Evolutionary conservation across 768 basidiomycete genomes (phyloP).

Genomic region (Tricholomella constricta): DNA sequence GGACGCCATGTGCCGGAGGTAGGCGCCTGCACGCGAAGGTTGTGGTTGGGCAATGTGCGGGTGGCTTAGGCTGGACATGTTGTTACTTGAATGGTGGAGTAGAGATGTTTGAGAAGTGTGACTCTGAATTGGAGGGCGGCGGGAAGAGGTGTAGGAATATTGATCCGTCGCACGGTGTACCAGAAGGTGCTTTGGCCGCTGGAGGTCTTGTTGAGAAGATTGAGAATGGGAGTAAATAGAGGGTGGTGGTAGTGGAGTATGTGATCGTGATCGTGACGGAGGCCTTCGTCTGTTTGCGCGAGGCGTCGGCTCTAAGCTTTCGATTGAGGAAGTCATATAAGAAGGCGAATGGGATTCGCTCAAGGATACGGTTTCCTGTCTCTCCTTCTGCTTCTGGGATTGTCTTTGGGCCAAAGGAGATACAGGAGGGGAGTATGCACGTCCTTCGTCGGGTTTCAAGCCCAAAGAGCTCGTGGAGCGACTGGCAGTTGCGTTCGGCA

Average conservation of each 20-base stretch:
- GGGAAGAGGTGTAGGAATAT: constrained; percentile 9
- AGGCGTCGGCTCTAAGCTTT: constrained; percentile 33
- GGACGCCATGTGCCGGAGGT: constrained; percentile 77
- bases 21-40: constrained; percentile 61
- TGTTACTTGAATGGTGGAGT: constrained; percentile 21
- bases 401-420: constrained; percentile 32
- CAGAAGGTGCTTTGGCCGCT: constrained; percentile 11
- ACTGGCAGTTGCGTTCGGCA: constrained; percentile 40
- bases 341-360: constrained; percentile 29
- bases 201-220: constrained; percentile 9
- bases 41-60: constrained; percentile 32
- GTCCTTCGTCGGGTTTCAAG: constrained; percentile 10
- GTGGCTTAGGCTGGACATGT: constrained; percentile 26
- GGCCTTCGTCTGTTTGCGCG: constrained; percentile 16
- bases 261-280: constrained; percentile 10
- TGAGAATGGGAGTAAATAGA: constrained; percentile 9
- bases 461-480: constrained; percentile 22
- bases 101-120: constrained; percentile 25
- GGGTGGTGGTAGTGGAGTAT: constrained; percentile 12
- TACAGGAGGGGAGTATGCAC: constrained; percentile 30
- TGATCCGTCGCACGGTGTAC: constrained; percentile 14
- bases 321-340: constrained; percentile 34
- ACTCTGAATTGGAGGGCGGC: constrained; percentile 6
- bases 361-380: constrained; percentile 13
- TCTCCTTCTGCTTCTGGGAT: constrained; percentile 13